Percentiles rank a stretch among this genome's conserved stretches.
phyloP scores from a whole-genome alignment of 306 rosid genomes.

The Benincasa hispida region DNA sequence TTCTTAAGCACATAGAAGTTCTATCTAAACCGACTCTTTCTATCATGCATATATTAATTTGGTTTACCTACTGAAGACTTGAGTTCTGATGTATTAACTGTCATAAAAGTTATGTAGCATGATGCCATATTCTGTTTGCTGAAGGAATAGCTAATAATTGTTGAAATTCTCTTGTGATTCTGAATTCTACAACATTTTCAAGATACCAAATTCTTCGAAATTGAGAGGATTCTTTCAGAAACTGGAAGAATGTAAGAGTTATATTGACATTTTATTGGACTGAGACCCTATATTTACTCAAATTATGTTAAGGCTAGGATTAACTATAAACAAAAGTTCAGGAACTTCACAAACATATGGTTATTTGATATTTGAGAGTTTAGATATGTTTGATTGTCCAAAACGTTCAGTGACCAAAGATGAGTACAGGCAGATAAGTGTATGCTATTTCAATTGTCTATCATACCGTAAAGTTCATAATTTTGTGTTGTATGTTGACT shows the following conservation, averaged over 20 bases:
- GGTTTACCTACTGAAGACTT: not conserved
- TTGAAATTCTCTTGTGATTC: not conserved
- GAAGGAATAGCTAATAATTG: not conserved
- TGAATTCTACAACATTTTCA: not conserved
- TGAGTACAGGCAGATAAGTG: not conserved
- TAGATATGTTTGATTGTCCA: not conserved
- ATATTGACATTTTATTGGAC: not conserved
- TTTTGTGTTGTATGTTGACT: not conserved
- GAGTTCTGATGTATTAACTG: not conserved
- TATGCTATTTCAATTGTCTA: not conserved
- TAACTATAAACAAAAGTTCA: not conserved
- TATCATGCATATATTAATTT: not conserved
- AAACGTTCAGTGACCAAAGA: not conserved
- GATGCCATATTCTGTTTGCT: not conserved
- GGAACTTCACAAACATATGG: not conserved
- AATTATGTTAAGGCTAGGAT: not conserved
- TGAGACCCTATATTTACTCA: not conserved
- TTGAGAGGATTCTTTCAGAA: constrained; percentile 59
- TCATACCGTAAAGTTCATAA: not conserved
- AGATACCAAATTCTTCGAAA: constrained; percentile 19
- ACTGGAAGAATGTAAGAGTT: constrained; percentile 31
- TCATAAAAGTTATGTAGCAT: not conserved
- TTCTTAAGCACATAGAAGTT: too few relatives aligned
- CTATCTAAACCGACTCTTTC: not conserved
- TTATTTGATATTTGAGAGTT: not conserved